Percentiles rank a stretch among this genome's conserved stretches.
These are phyloP conservation scores for Calonectria crousiana DNA, from an alignment of 2,329 filamentous ascomycete species.

Conservation along the genomic window DNA sequence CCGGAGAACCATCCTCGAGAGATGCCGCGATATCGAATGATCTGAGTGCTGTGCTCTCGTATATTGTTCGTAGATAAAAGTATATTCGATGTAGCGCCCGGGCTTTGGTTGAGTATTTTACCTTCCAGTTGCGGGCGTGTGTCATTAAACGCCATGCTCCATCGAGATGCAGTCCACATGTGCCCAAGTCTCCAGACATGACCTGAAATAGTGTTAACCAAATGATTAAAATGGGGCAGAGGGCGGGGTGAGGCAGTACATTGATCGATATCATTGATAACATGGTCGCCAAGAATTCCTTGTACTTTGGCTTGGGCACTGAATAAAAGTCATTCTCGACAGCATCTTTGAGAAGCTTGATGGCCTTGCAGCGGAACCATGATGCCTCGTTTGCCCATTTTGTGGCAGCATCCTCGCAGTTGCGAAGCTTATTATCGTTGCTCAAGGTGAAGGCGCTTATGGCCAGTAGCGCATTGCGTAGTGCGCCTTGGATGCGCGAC, in stretches of 20 bases:
- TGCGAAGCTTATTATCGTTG: slow-evolving; percentile 32
- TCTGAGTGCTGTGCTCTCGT: slow-evolving; percentile 37
- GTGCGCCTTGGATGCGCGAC: slow-evolving; percentile 36
- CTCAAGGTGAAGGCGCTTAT: slow-evolving; percentile 44
- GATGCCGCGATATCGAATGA: neutral
- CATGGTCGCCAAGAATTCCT: slow-evolving; percentile 45
- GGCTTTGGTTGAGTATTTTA: slow-evolving; percentile 32
- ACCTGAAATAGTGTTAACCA: slow-evolving; percentile 24
- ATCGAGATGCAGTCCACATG: slow-evolving; percentile 39
- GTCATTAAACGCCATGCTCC: slow-evolving; percentile 37
- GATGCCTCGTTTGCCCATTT: slow-evolving; percentile 35
- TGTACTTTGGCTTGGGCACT: slow-evolving; percentile 38
- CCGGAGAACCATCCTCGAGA: neutral
- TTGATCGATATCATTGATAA: slow-evolving; percentile 46
- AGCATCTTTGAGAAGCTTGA: slow-evolving; percentile 38
- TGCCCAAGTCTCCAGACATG: slow-evolving; percentile 42
- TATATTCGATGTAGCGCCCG: slow-evolving; percentile 40
- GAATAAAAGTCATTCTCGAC: slow-evolving; percentile 38
- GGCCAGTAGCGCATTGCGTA: slow-evolving; percentile 39
- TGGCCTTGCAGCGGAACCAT: slow-evolving; percentile 32
- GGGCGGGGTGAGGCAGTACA: slow-evolving; percentile 17
- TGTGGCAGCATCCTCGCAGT: slow-evolving; percentile 24
- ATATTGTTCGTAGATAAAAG: slow-evolving; percentile 41
- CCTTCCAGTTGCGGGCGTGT: slow-evolving; percentile 33
- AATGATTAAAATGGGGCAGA: neutral